A percentile compares a stretch with the other conserved stretches of the same genome.
phyloP scores from a whole-genome alignment of 768 basidiomycete species.

The Cystofilobasidium bisporidii region DNA sequence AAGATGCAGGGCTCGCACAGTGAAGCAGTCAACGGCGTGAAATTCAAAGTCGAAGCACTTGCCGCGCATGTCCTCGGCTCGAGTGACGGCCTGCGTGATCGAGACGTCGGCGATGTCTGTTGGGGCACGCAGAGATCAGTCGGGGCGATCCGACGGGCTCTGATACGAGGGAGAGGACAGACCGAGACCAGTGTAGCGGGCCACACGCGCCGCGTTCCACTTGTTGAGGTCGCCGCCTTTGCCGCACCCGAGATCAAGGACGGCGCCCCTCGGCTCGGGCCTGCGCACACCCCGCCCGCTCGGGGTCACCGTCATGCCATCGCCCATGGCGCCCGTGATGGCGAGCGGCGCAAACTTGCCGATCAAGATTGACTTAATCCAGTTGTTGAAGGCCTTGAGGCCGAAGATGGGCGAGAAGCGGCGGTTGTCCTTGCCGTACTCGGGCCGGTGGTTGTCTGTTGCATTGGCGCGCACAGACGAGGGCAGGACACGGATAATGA shows the following conservation, averaged over 20 bases:
- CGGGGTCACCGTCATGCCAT: background rate
- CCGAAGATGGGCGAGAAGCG: slow-evolving; percentile 89
- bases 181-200: slow-evolving; percentile 75
- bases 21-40: slow-evolving; percentile 80
- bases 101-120: slow-evolving; percentile 84
- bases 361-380: slow-evolving; percentile 96
- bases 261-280: background rate
- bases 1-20: slow-evolving; percentile 38
- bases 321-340: background rate
- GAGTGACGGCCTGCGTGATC: slow-evolving; percentile 69
- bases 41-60: slow-evolving; percentile 65
- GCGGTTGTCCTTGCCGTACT: slow-evolving; percentile 76
- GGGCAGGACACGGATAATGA: too few relatives aligned
- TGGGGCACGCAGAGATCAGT: slow-evolving; percentile 5
- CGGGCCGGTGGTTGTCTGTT: slow-evolving; percentile 82
- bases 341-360: slow-evolving; percentile 73
- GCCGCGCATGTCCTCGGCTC: slow-evolving; percentile 41
- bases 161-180: too few relatives aligned
- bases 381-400: slow-evolving; percentile 96
- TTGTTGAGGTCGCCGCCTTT: slow-evolving; percentile 96
- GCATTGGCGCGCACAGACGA: background rate
- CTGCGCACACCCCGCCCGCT: background rate
- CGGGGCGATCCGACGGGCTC: too few relatives aligned
- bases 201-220: slow-evolving; percentile 78
- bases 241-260: slow-evolving; percentile 51